These are phyloP conservation scores for Ilyonectria mors-panacis DNA, from an alignment of 2,329 filamentous ascomycete genomes.

Conservation along the genomic window DNA sequence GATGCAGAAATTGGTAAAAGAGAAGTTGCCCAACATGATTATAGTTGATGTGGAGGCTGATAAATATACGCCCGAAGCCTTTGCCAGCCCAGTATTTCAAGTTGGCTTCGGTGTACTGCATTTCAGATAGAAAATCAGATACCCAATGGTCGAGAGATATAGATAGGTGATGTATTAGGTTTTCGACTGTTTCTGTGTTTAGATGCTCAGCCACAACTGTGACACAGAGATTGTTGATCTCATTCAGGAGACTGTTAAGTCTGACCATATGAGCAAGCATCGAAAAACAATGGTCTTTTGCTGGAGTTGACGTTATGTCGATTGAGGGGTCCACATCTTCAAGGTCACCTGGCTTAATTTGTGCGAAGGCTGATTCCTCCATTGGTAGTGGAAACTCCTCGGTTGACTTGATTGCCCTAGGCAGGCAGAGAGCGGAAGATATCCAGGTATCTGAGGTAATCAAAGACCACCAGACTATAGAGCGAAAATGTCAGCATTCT, in stretches of 20 bases:
- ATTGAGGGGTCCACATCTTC: not conserved
- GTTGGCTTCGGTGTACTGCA: conserved; percentile 58
- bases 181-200: conserved; percentile 30
- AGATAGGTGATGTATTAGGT: conserved; percentile 52
- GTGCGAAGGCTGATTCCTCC: conserved; percentile 45
- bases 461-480: conserved; percentile 43
- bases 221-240: conserved; percentile 54
- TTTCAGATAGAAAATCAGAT: conserved; percentile 55
- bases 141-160: conserved; percentile 43
- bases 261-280: conserved; percentile 41
- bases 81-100: conserved; percentile 53
- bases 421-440: conserved; percentile 40
- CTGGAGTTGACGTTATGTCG: too few relatives aligned
- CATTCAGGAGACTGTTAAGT: conserved; percentile 53
- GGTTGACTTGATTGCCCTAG: conserved; percentile 22
- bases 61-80: conserved; percentile 60
- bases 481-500: too few relatives aligned
- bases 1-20: conserved; percentile 61
- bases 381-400: conserved; percentile 52
- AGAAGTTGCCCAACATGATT: conserved; percentile 63
- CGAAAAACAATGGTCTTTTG: not conserved
- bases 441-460: conserved; percentile 42
- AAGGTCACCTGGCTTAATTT: not conserved
- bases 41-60: conserved; percentile 62
- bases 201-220: conserved; percentile 5